These are phyloP conservation scores for Triglochin maritima DNA, from an alignment of 106 monocot genomes.

Conservation along the genomic window DNA sequence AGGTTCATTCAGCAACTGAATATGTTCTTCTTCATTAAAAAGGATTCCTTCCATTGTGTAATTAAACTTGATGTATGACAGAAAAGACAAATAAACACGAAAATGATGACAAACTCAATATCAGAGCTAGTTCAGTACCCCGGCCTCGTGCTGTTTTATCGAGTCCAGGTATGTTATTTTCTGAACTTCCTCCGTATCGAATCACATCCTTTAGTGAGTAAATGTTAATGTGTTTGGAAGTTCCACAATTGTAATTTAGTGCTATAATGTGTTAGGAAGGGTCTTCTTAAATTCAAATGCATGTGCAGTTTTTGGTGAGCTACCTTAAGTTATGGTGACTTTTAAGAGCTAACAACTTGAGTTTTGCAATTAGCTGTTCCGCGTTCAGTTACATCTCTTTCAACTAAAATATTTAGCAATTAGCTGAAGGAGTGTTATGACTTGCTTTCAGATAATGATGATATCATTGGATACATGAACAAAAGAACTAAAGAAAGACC, in stretches of 20 bases:
- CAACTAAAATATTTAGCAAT: not conserved
- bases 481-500: constrained; percentile 1
- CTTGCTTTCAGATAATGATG: constrained; percentile 19
- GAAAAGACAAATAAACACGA: constrained; percentile 11
- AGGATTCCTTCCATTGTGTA: not conserved
- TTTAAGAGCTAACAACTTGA: not conserved
- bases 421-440: not conserved
- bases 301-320: not conserved
- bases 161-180: constrained; percentile 34
- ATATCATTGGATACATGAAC: constrained; percentile 17
- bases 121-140: constrained; percentile 36
- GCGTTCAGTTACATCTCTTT: not conserved
- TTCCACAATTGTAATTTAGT: not conserved
- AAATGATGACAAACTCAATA: constrained; percentile 21
- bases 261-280: not conserved
- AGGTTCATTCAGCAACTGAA: not conserved
- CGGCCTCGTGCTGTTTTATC: constrained; percentile 47
- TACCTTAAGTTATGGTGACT: not conserved
- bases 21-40: not conserved
- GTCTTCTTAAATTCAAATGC: not conserved
- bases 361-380: not conserved
- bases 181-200: not conserved
- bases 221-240: not conserved
- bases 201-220: not conserved
- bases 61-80: not conserved